Base-by-base conservation (phyloP, 2,329 filamentous ascomycete genomes). In the Apiospora saccharicola region DNA sequence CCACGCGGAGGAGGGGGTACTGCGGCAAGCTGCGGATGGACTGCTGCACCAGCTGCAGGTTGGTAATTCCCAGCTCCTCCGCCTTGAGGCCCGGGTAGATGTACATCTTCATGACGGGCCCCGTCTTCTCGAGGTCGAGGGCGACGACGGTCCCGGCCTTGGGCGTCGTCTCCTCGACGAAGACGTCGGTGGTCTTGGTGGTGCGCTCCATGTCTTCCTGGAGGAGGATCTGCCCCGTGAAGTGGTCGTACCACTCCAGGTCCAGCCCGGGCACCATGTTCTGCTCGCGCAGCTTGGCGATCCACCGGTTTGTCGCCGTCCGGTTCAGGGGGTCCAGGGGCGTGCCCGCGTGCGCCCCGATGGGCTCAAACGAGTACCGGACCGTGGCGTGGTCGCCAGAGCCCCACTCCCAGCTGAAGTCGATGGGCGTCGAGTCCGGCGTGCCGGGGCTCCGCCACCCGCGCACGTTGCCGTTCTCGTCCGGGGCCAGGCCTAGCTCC, bases 31-130 rank as follows among this genome's bases (percentile, higher is more conserved):
- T 1, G 16, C 68, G 68, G 34, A 70, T 53, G 30, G 68, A 30
- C 47, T 53, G 68, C 68, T 57, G 46, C 47, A 70, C 68, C 19
- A 70, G 68, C 47, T 51, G 68, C 68, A 70, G 68, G 68, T 70
- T 70, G n/a, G 47, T 70, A 26, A 51, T 53, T 34, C 68, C 68
- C 0, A 70, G 68, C 47, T 70, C 68, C 34, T 53, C 68, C 16
- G 68, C 68, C 68, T 70, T 53, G 68, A 70, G 68, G 19, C 68
- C 68, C 10, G 68, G 68, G 68, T 70, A 70, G 47, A 70, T 70
- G 47, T 70, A 70, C 68, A 70, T 53, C 30, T 70, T 70, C 68
- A 70, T 70, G 26, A 70, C 68, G 47, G 68, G 68, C 19, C 68
- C 68, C 1, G 34, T 43, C 68, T 70, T 70, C 47, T 70, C 68